Percentiles rank a stretch among this genome's conserved stretches.
phyloP scores from a whole-genome alignment of 306 rosid species.

The Acacia melanoxylon region DNA sequence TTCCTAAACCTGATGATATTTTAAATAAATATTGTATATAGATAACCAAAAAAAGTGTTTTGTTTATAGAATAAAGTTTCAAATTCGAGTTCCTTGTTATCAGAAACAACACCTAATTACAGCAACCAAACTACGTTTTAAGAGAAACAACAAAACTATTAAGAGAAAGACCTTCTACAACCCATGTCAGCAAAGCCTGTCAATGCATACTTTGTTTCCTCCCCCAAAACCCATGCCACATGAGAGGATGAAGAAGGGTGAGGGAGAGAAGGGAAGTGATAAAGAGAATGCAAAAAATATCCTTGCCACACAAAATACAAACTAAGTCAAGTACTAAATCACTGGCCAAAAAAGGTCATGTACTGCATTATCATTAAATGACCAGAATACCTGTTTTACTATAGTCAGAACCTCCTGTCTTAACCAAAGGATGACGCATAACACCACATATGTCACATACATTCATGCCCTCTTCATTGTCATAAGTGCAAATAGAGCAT shows the following conservation, averaged over 20 bases:
- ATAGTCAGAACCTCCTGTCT: constrained; percentile 30
- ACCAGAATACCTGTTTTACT: constrained; percentile 62
- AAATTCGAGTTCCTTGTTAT: constrained; percentile 6
- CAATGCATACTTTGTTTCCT: background rate
- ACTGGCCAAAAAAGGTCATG: background rate
- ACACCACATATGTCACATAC: constrained; percentile 92
- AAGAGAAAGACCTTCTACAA: background rate
- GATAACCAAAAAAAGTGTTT: background rate
- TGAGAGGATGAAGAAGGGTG: background rate
- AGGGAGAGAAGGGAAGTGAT: background rate
- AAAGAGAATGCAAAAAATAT: constrained; percentile 20
- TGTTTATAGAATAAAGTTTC: background rate
- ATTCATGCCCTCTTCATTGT: constrained; percentile 73
- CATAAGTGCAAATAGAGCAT: constrained; percentile 85
- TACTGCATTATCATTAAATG: constrained; percentile 23
- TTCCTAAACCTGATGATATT: background rate
- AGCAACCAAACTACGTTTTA: background rate
- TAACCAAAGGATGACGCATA: constrained; percentile 53
- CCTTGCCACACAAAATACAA: constrained; percentile 28
- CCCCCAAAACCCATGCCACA: background rate
- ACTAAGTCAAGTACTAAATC: constrained; percentile 12
- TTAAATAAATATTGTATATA: background rate
- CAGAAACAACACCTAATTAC: constrained; percentile 20
- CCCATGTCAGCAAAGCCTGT: background rate
- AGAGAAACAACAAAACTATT: background rate